These are phyloP conservation scores for Curvularia sp. DNA, from an alignment of 2,329 filamentous ascomycete species.

Conservation along the genomic window DNA sequence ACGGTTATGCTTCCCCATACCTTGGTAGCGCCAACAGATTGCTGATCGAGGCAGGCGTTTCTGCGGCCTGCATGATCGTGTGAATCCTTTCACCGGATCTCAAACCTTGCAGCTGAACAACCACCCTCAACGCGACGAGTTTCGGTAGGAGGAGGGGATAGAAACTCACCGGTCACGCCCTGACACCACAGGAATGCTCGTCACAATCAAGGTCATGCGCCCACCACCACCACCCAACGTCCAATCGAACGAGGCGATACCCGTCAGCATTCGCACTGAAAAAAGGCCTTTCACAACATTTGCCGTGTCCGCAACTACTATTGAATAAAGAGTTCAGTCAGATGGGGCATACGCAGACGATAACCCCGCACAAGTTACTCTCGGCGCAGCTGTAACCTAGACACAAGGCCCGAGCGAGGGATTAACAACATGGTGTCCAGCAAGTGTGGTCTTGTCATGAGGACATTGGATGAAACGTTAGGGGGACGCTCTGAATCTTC, in stretches of 20 bases:
- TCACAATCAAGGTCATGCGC: conserved; percentile 16
- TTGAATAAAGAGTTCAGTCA: conserved; percentile 5
- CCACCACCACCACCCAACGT: conserved; percentile 9
- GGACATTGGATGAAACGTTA: neutral
- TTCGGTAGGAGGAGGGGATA: conserved; percentile 3
- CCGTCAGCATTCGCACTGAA: conserved; percentile 9
- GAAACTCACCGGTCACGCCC: conserved; percentile 16
- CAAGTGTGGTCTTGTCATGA: conserved; percentile 1
- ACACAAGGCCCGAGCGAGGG: neutral
- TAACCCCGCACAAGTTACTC: conserved; percentile 13
- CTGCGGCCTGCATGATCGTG: conserved; percentile 18
- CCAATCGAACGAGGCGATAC: conserved; percentile 9
- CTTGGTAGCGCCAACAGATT: conserved; percentile 12
- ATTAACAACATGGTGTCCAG: neutral
- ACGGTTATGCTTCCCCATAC: conserved; percentile 15
- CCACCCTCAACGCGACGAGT: conserved; percentile 5
- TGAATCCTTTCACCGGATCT: conserved; percentile 18
- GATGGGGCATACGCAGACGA: conserved; percentile 16
- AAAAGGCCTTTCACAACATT: conserved; percentile 1
- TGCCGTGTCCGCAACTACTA: conserved; percentile 3
- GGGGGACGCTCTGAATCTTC: neutral
- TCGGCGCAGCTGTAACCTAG: conserved; percentile 2
- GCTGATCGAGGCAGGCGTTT: conserved; percentile 13
- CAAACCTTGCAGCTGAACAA: conserved; percentile 12
- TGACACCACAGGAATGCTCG: conserved; percentile 1